These are phyloP conservation scores for Trypanosoma platydactyli DNA, from an alignment of 208 protist genomes.

Conservation along the genomic window DNA sequence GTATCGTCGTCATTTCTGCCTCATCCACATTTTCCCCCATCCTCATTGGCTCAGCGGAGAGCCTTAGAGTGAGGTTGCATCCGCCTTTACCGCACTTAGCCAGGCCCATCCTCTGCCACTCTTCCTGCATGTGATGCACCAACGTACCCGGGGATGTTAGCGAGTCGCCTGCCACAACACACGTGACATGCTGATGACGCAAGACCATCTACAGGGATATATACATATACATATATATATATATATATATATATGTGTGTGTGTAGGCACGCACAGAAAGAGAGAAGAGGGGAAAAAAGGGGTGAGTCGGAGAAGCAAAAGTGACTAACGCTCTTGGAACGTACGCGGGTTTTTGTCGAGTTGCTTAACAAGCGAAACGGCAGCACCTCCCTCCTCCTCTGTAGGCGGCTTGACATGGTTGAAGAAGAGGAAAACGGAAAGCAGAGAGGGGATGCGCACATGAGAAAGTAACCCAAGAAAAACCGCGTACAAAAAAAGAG, in stretches of 20 bases:
- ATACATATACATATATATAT: no score
- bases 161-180: conserved; percentile 7
- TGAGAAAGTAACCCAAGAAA: no score
- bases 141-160: conserved; percentile 2
- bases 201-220: background rate
- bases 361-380: no score
- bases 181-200: background rate
- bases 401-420: no score
- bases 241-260: no score
- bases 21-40: background rate
- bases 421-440: no score
- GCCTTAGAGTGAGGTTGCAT: background rate
- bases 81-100: background rate
- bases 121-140: background rate
- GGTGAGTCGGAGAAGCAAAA: conserved; percentile 5
- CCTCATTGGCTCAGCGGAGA: background rate
- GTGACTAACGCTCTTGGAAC: background rate
- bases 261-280: no score
- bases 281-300: background rate
- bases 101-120: conserved; percentile 1
- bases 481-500: no score
- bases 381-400: no score
- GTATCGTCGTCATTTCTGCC: background rate
- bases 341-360: no score
- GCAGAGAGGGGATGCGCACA: no score